Base-by-base conservation (phyloP, 2,329 filamentous ascomycete genomes). In the Kalaharituber pfeilii region DNA sequence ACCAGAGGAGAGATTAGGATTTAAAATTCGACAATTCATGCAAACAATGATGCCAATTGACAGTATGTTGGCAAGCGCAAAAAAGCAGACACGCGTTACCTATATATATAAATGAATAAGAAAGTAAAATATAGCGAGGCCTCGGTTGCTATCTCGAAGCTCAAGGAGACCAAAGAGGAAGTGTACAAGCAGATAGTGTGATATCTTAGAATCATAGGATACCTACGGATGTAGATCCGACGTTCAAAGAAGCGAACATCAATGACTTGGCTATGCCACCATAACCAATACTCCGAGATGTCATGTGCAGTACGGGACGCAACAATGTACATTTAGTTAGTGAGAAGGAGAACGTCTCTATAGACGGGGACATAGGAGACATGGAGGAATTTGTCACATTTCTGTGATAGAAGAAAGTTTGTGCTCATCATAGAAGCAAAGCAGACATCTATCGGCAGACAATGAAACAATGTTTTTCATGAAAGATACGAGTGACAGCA, bases 211-310 rank as follows among this genome's bases (percentile, higher is more conserved):
- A 45, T 45, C 39, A 20, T 9, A 45, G 11, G 39, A 13, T 45
- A 45, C 20, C 39, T 7, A 13, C 20, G 18, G 47, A 50, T n/a
- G 49, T n/a, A 5, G 25, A 50, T 53, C 36, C 36, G 13, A 53
- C 20, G 13, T n/a, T 47, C 13, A 55, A 53, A 50, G 55, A 53
- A 45, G 33, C 55, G 22, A 56, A 54, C 44, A 45, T 56, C 30
- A 54, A 49, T 51, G 18, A 56, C 24, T 39, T 54, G 28, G 52
- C 54, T 49, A 51, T 47, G 24, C 24, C 18, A 54, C 52, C 49
- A 57, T 56, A 18, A 47, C 55, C 26, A 44, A 54, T 57, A 47
- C 52, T 57, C 33, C 24, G 24, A 22, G 39, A 57, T 54, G 51
- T 56, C 30, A 49, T 51, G 39, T 22, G 52, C 52, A 52, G 15